Evolutionary conservation across 2,329 filamentous ascomycete genomes (phyloP).

Genomic region (Hawksworthiomyces lignivorus): DNA sequence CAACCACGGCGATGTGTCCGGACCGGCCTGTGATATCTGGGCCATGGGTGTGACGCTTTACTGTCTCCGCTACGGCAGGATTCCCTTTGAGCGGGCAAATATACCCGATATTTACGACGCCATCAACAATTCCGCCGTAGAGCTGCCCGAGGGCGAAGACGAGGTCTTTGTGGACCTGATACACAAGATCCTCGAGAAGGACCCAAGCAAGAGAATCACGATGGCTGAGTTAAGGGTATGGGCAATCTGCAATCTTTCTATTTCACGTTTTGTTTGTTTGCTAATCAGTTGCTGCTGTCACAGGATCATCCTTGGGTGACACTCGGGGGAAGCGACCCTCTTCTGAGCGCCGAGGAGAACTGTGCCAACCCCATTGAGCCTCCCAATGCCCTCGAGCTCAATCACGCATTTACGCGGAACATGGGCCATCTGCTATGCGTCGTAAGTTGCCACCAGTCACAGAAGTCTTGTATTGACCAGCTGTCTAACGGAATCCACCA

Average conservation of each 20-base stretch:
- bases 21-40: slow-evolving; percentile 91
- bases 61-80: slow-evolving; percentile 78
- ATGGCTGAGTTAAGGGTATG: slow-evolving; percentile 77
- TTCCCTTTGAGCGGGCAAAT: slow-evolving; percentile 75
- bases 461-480: too few relatives aligned
- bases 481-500: background rate
- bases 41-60: slow-evolving; percentile 96
- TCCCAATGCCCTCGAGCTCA: slow-evolving; percentile 85
- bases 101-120: slow-evolving; percentile 85
- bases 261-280: background rate
- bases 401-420: slow-evolving; percentile 81
- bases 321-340: slow-evolving; percentile 63
- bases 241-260: slow-evolving; percentile 6
- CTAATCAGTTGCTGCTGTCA: slow-evolving; percentile 13
- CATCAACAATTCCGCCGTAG: slow-evolving; percentile 64
- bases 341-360: slow-evolving; percentile 80
- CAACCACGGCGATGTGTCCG: slow-evolving; percentile 80
- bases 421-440: slow-evolving; percentile 82
- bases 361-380: slow-evolving; percentile 71
- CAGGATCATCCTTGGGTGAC: slow-evolving; percentile 94
- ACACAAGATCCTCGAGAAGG: slow-evolving; percentile 67
- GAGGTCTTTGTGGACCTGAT: slow-evolving; percentile 70
- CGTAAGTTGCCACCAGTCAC: slow-evolving; percentile 49
- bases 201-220: slow-evolving; percentile 72
- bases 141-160: slow-evolving; percentile 56